Conservation (phyloP, 805 yeast genomes). For the Candida vartiovaarae region DNA sequence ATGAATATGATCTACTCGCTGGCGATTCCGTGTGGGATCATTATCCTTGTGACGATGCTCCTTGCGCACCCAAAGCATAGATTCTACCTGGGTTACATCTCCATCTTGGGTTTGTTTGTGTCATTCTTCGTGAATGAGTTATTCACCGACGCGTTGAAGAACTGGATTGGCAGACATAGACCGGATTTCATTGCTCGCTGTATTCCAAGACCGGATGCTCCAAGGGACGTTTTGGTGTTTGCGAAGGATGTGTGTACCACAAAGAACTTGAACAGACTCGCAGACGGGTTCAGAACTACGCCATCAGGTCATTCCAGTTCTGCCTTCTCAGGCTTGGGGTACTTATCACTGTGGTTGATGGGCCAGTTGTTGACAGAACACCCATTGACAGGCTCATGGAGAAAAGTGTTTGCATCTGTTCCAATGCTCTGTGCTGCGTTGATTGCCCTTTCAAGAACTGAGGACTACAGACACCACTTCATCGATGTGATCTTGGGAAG, state of each 20-base stretch:
- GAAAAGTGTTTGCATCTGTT: conserved; percentile 42
- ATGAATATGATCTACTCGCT: conserved; percentile 48
- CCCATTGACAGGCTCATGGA: conserved; percentile 53
- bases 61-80: conserved; percentile 42
- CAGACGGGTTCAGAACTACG: conserved; percentile 75
- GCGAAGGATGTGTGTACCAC: conserved; percentile 67
- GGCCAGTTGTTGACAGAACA: conserved; percentile 55
- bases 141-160: conserved; percentile 68
- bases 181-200: conserved; percentile 92
- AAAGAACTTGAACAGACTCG: conserved; percentile 31
- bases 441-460: conserved; percentile 80
- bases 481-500: conserved; percentile 76
- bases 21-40: conserved; percentile 39
- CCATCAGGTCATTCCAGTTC: conserved; percentile 78
- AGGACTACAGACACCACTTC: conserved; percentile 92
- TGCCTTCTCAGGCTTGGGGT: conserved; percentile 63
- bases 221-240: conserved; percentile 44
- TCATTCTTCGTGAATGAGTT: conserved; percentile 54
- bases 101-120: conserved; percentile 58
- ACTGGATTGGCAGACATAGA: conserved; percentile 82
- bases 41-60: conserved; percentile 27
- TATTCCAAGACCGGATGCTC: conserved; percentile 53
- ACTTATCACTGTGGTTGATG: conserved; percentile 53
- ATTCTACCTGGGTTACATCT: conserved; percentile 52
- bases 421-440: conserved; percentile 64